Evolutionary conservation across 2,329 filamentous ascomycete genomes (phyloP).

Genomic region (Xylaria sp.): DNA sequence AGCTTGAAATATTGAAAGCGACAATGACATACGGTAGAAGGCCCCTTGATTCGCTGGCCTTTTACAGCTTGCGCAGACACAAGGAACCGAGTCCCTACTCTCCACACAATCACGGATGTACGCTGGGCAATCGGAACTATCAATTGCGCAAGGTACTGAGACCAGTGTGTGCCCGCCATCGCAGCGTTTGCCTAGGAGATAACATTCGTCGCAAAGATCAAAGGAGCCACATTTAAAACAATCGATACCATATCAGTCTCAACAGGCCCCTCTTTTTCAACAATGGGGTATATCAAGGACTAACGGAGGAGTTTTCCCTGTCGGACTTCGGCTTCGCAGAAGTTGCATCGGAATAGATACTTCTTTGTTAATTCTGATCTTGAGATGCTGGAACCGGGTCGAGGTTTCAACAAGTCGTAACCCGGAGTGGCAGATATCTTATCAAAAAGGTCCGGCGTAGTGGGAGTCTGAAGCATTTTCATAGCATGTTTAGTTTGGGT

Average conservation of each 20-base stretch:
- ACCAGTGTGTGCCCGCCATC: neutral
- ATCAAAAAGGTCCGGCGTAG: neutral
- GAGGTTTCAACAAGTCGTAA: slow-evolving; percentile 9
- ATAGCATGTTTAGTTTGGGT: neutral
- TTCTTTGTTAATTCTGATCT: neutral
- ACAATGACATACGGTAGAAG: slow-evolving; percentile 12
- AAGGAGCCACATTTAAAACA: slow-evolving; percentile 20
- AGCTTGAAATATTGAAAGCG: neutral
- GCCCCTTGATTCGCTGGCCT: slow-evolving; percentile 2
- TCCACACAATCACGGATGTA: slow-evolving; percentile 2
- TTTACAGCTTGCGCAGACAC: slow-evolving; percentile 1
- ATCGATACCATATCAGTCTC: neutral
- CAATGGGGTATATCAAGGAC: neutral
- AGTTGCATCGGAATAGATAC: slow-evolving; percentile 12
- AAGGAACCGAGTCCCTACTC: neutral
- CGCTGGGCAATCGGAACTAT: slow-evolving; percentile 9
- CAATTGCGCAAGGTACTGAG: slow-evolving; percentile 10
- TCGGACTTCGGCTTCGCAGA: slow-evolving; percentile 7
- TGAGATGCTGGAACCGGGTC: neutral
- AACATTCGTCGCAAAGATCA: slow-evolving; percentile 17
- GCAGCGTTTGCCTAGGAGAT: slow-evolving; percentile 15
- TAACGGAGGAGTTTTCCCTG: slow-evolving; percentile 6
- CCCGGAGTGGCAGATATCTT: neutral
- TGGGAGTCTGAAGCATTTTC: slow-evolving; percentile 6
- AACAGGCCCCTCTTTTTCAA: neutral